phyloP scores from a whole-genome alignment of 2,329 filamentous ascomycete genomes.

The Fusarium vanettenii region DNA sequence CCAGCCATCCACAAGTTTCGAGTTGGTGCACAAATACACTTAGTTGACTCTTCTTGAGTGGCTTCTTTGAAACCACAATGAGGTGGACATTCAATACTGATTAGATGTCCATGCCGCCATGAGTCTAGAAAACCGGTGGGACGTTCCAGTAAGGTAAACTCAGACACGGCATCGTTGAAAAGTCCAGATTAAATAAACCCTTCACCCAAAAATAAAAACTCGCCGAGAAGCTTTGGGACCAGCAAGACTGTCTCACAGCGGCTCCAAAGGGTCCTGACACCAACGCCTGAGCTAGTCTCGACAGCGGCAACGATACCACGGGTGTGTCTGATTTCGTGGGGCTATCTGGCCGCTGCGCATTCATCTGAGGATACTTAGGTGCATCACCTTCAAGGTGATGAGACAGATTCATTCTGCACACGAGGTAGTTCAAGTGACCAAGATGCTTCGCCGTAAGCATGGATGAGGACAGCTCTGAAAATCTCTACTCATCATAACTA shows the following conservation, averaged over 20 bases:
- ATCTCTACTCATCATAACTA: neutral
- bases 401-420: neutral
- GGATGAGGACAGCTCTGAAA: neutral
- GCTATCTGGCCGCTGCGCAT: neutral
- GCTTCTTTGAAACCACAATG: neutral
- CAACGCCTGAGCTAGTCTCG: neutral
- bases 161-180: constrained; percentile 60
- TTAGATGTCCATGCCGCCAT: neutral
- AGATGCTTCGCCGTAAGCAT: neutral
- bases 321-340: neutral
- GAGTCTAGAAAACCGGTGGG: neutral
- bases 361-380: neutral
- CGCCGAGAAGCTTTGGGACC: constrained; percentile 25
- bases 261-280: neutral
- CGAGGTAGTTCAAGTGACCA: neutral
- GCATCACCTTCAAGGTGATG: neutral
- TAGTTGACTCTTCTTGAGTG: too few species aligned
- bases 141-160: constrained; percentile 47
- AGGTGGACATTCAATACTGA: neutral
- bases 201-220: constrained; percentile 55
- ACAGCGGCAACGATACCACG: neutral
- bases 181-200: constrained; percentile 55
- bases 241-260: neutral
- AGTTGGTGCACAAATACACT: too few species aligned
- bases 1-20: too few species aligned